Base-by-base conservation (phyloP, 331 rosid species). In the Spiraea crenata region DNA sequence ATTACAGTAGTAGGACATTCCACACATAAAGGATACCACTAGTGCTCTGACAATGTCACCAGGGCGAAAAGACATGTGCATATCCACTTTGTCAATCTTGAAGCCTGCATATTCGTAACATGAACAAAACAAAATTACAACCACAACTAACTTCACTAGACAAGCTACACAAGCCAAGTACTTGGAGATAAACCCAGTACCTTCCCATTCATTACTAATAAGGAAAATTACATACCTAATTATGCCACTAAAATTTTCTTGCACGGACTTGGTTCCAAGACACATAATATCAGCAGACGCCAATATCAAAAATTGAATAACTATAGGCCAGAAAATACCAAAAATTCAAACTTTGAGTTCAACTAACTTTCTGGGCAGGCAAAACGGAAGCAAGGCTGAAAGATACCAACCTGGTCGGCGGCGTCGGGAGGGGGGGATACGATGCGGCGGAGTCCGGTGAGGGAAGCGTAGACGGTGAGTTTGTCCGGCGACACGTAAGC, bases 31-130 rank as follows among this genome's bases (percentile, higher is more conserved):
- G 74, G 84, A 76, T 90, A 91, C 97, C 82, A 86, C 99, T 74
- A 77, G 71, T 77, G 95, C 97, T 81, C 74, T 83, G 58, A 93
- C 85, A 45, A 91, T 85, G 77, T 93, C 99, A 69, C 97, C 97
- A 1, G 84, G 87, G 46, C 60, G 83, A 65, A 86, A 93, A 67
- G 96, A 89, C 42, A 65, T 66, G 81, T 86, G 95, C 96, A 87
- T 87, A 57, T 93, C 97, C 65, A 93, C 99, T 86, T 91, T 93
- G 71, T 93, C 99, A 38, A 93, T 93, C 97, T 77, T 89, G 97
- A 75, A 89, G 99, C 86, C 97, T 87, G 14, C 34, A 75, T 17
- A 67, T 54, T 14, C 20, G n/a, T 19, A 48, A 45, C 5, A 35
- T 74, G 20, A 76, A 41, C 71, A 72, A 69, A 25, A 25, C 31